phyloP scores from a whole-genome alignment of 176 grass and related monocot genomes.

The Triticum turgidum region DNA sequence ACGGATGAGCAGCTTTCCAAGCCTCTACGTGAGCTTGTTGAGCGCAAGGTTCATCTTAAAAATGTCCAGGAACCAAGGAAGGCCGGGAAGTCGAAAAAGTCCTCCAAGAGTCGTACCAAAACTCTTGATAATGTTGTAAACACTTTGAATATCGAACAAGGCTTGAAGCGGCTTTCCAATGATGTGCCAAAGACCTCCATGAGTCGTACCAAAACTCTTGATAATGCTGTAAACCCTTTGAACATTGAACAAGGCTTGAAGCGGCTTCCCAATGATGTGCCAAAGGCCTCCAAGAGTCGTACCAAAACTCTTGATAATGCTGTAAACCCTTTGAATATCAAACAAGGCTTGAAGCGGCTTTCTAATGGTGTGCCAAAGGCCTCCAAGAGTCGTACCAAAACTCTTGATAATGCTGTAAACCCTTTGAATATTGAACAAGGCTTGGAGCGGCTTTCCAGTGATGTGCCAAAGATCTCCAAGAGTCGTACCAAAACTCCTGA shows the following conservation, averaged over 20 bases:
- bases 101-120: conserved; percentile 27
- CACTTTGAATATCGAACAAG: conserved; percentile 37
- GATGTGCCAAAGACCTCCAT: conserved; percentile 38
- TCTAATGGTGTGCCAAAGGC: conserved; percentile 39
- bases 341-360: conserved; percentile 36
- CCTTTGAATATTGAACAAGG: conserved; percentile 25
- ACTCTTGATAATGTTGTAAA: conserved; percentile 18
- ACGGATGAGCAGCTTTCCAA: conserved; percentile 50
- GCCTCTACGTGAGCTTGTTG: conserved; percentile 49
- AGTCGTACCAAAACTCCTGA: conserved; percentile 10
- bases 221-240: conserved; percentile 22
- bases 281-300: conserved; percentile 43
- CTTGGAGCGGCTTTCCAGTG: conserved; percentile 31
- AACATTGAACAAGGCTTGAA: conserved; percentile 41
- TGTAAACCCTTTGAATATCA: conserved; percentile 18
- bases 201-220: conserved; percentile 8
- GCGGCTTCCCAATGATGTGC: conserved; percentile 28
- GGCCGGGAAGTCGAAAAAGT: conserved; percentile 18
- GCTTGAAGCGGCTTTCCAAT: conserved; percentile 33
- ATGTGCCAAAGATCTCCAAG: conserved; percentile 38
- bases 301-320: conserved; percentile 10
- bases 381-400: conserved; percentile 16
- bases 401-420: background rate
- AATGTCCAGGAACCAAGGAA: conserved; percentile 32
- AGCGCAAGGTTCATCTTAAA: conserved; percentile 42